These are phyloP conservation scores for Pyrus pyrifolia DNA, from an alignment of 306 rosid species.

Conservation along the genomic window DNA sequence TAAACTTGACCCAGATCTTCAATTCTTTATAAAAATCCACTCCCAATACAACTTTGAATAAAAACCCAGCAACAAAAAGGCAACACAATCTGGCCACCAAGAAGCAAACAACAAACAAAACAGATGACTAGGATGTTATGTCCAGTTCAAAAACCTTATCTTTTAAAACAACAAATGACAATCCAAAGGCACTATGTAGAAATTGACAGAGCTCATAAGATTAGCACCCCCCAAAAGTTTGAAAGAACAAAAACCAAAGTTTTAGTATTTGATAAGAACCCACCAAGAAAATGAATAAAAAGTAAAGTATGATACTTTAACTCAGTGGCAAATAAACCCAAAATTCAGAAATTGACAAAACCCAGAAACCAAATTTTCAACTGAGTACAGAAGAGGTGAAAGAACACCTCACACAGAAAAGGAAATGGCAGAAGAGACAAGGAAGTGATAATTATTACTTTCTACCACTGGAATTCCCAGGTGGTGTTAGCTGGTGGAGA, in stretches of 20 bases:
- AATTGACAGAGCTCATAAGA: conserved; percentile 6
- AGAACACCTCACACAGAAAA: conserved; percentile 8
- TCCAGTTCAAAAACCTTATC: background rate
- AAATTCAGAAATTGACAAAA: background rate
- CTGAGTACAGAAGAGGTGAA: conserved; percentile 5
- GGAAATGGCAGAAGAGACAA: conserved; percentile 18
- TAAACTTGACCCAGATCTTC: conserved; percentile 14
- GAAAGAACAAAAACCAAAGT: conserved; percentile 3
- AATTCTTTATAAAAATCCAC: conserved; percentile 15
- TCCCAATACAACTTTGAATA: conserved; percentile 18
- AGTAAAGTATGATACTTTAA: conserved; percentile 2
- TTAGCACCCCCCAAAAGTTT: conserved; percentile 14
- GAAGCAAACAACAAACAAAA: background rate
- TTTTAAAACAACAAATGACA: background rate
- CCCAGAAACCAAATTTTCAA: conserved; percentile 13
- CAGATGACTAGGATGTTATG: background rate
- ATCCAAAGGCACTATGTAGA: conserved; percentile 4
- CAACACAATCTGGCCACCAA: conserved; percentile 24
- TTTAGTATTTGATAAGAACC: background rate
- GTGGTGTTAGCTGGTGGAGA: conserved; percentile 25
- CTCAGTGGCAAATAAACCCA: conserved; percentile 13
- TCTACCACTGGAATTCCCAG: conserved; percentile 17
- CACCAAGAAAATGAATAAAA: conserved; percentile 7
- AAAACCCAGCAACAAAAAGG: conserved; percentile 6
- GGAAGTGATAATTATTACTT: conserved; percentile 17